Evolutionary conservation across 1,284 basidiomycete species (phyloP).

Genomic region (Cryptococcus sp.): DNA sequence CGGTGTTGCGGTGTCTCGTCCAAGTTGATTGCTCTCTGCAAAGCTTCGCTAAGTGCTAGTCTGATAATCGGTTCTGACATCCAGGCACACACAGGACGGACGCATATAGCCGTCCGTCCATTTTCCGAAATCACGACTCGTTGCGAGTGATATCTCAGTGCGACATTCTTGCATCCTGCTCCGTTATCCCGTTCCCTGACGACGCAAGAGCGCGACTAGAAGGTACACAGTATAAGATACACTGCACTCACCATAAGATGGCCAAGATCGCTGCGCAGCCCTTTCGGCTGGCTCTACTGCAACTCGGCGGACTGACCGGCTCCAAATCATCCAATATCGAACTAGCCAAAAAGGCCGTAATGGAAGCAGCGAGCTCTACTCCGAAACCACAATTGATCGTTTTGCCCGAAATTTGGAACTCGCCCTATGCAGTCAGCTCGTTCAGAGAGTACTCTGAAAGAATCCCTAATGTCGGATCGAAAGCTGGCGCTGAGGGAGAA

Average conservation of each 20-base stretch:
- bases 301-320: constrained; percentile 69
- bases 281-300: constrained; percentile 82
- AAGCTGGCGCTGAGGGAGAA: constrained; percentile 46
- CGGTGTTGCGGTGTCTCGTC: too few relatives aligned
- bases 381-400: constrained; percentile 75
- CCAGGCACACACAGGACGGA: not conserved
- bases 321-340: constrained; percentile 74
- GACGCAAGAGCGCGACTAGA: too few relatives aligned
- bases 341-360: constrained; percentile 76
- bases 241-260: constrained; percentile 24
- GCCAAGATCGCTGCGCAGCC: constrained; percentile 56
- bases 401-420: constrained; percentile 97
- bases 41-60: too few relatives aligned
- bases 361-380: constrained; percentile 62
- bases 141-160: too few relatives aligned
- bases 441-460: constrained; percentile 83
- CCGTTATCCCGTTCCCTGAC: too few relatives aligned
- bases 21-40: too few relatives aligned
- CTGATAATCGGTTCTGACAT: not conserved
- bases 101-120: too few relatives aligned
- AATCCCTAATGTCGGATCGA: constrained; percentile 58
- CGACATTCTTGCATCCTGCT: too few relatives aligned
- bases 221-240: too few relatives aligned
- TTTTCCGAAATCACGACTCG: too few relatives aligned
- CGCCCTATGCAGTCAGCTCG: constrained; percentile 84